Base-by-base conservation (phyloP, 2,329 filamentous ascomycete genomes). In the Cercospora zeae-maydis region DNA sequence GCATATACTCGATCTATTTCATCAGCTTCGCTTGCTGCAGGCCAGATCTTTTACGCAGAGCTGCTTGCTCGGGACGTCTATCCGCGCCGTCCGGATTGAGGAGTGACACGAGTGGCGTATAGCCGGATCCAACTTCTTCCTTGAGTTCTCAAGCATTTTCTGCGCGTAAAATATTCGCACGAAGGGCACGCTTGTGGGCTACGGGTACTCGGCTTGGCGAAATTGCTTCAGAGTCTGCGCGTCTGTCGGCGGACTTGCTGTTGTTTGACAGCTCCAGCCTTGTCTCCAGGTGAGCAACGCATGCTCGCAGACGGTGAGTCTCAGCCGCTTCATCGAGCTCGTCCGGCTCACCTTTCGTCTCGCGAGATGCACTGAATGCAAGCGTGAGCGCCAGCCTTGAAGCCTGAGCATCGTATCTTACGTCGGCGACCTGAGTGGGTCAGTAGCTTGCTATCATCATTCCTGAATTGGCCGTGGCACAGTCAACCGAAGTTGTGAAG, bases 321-420 rank as follows among this genome's bases (percentile, higher is more conserved):
- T 31, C 52, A 11, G n/a, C 33, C 5, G 51, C 31, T 14, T 45
- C 53, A 30, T 54, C 47, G 42, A 13, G 42, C 16, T 58, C 61
- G 5, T 36, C 24, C 2, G 58, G 52, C 13, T 57, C 51, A n/a
- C 60, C 63, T 36, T 27, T 27, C 39, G 33, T 31, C 58, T 14
- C 63, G 63, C n/a, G 61, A 60, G 21, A 52, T 36, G 47, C 63
- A 65, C 52, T 65, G 61, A 24, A 33, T 21, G 37, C 63, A 65
- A 31, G 63, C 57, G 6, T 14, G n/a, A 7, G 30, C 47, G 13
- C 31, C 36, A 6, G 53, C 4, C 33, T 24, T 49, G 8, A 42
- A 27, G 21, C 63, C 63, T 36, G 63, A 65, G 30, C 63, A 65
- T 52, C 52, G 56, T 8, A 57, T 62, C 31, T 65, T 65, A 4